These are phyloP conservation scores for Mycosphaerella sp. DNA, from an alignment of 2,329 filamentous ascomycete species.

Conservation along the genomic window DNA sequence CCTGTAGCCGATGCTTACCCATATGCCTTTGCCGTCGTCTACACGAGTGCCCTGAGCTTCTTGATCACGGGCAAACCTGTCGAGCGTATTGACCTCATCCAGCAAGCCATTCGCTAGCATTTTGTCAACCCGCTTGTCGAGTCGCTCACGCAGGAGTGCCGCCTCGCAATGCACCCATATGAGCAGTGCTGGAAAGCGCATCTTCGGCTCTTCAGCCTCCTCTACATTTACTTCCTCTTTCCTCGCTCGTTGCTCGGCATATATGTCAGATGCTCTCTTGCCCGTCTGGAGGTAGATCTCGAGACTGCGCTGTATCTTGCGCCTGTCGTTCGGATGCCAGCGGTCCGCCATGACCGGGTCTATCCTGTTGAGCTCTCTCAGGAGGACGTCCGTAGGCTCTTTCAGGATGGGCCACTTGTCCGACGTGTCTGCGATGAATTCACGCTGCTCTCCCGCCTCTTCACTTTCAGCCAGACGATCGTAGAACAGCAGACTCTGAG, in stretches of 20 bases:
- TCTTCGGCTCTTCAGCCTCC: slow-evolving; percentile 4
- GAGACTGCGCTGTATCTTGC: slow-evolving; percentile 83
- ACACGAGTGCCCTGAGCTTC: slow-evolving; percentile 46
- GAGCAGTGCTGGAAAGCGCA: slow-evolving; percentile 58
- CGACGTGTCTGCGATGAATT: slow-evolving; percentile 28
- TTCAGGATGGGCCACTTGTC: slow-evolving; percentile 62
- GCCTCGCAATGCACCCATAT: slow-evolving; percentile 82
- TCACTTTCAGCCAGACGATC: slow-evolving; percentile 56
- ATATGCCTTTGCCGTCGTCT: slow-evolving; percentile 78
- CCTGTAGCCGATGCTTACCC: slow-evolving; percentile 95
- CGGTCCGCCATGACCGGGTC: slow-evolving; percentile 83
- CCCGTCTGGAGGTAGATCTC: slow-evolving; percentile 86
- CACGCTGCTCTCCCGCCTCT: slow-evolving; percentile 28
- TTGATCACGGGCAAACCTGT: slow-evolving; percentile 42
- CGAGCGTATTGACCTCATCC: slow-evolving; percentile 54
- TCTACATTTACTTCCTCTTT: slow-evolving; percentile 16
- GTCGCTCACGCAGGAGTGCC: slow-evolving; percentile 59
- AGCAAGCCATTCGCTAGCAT: slow-evolving; percentile 68
- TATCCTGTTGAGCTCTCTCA: slow-evolving; percentile 67
- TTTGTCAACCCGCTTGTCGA: slow-evolving; percentile 72
- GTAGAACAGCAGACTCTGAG: slow-evolving; percentile 78
- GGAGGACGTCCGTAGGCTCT: slow-evolving; percentile 63
- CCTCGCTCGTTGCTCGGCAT: slow-evolving; percentile 60
- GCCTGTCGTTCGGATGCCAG: slow-evolving; percentile 90
- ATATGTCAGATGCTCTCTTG: slow-evolving; percentile 74